Conservation (phyloP, 768 basidiomycete species). For the Naematelia aurantialba region DNA sequence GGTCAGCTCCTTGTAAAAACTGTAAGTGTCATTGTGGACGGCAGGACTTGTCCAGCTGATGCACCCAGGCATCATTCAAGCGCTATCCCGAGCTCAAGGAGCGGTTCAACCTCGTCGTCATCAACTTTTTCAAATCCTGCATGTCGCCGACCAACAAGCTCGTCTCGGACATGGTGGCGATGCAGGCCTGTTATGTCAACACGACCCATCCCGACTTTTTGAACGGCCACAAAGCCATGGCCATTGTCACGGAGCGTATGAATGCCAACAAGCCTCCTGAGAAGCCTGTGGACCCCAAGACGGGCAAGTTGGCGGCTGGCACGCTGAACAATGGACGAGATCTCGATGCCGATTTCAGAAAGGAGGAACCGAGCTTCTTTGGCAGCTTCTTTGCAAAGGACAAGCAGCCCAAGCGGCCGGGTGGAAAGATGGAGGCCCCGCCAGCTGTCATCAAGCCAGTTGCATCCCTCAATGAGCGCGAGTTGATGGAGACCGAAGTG, state of each 20-base stretch:
- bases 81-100: slow-evolving; percentile 95
- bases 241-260: slow-evolving; percentile 67
- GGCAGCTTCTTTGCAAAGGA: slow-evolving; percentile 82
- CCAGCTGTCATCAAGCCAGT: slow-evolving; percentile 85
- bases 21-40: slow-evolving; percentile 56
- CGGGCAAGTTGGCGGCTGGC: slow-evolving; percentile 60
- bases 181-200: slow-evolving; percentile 99
- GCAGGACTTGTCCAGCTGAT: neutral
- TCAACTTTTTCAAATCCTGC: slow-evolving; percentile 90
- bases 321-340: slow-evolving; percentile 89
- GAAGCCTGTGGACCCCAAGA: slow-evolving; percentile 66
- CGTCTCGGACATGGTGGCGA: slow-evolving; percentile 85
- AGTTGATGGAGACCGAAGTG: slow-evolving; percentile 97
- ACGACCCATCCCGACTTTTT: slow-evolving; percentile 99
- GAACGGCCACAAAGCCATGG: slow-evolving; percentile 92
- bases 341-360: slow-evolving; percentile 81
- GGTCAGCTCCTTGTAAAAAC: slow-evolving; percentile 86
- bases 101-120: slow-evolving; percentile 90
- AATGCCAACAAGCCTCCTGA: slow-evolving; percentile 72
- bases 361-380: slow-evolving; percentile 89
- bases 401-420: slow-evolving; percentile 48
- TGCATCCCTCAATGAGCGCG: slow-evolving; percentile 83
- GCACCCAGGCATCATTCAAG: slow-evolving; percentile 80
- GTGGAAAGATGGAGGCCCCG: slow-evolving; percentile 60
- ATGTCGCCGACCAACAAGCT: slow-evolving; percentile 95